Conservation (phyloP, 108 stramenopile genomes). For the Skeletonema grethae region DNA sequence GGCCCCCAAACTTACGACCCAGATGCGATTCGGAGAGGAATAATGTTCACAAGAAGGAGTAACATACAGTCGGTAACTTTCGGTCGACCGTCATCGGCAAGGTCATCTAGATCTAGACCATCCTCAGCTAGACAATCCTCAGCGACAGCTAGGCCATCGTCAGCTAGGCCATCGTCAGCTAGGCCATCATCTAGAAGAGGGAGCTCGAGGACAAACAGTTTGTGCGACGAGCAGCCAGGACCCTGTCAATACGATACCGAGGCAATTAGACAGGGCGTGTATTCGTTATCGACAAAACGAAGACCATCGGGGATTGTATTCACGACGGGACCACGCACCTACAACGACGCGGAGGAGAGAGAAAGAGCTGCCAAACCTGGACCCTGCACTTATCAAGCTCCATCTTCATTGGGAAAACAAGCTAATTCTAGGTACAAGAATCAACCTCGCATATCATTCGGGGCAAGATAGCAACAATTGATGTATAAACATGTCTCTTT, state of each 20-base stretch:
- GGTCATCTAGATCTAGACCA: too few relatives aligned
- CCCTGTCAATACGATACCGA: conserved; percentile 54
- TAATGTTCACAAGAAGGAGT: conserved; percentile 43
- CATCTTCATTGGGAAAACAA: conserved; percentile 41
- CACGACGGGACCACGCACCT: conserved; percentile 54
- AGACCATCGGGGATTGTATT: conserved; percentile 48
- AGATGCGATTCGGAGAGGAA: conserved; percentile 31
- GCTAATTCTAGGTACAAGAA: conserved; percentile 46
- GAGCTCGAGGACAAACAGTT: neutral
- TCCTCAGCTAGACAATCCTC: neutral
- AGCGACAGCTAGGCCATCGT: neutral
- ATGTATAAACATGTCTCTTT: neutral
- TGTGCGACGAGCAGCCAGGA: conserved; percentile 25
- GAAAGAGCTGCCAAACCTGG: conserved; percentile 46
- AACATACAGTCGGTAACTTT: conserved; percentile 39
- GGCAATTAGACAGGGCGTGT: conserved; percentile 26
- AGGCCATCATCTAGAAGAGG: conserved; percentile 9
- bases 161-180: neutral
- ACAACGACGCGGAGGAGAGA: conserved; percentile 53
- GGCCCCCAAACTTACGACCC: conserved; percentile 43
- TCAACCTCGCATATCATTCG: conserved; percentile 46
- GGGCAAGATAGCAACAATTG: conserved; percentile 32
- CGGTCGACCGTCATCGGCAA: conserved; percentile 34
- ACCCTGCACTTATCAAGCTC: conserved; percentile 33
- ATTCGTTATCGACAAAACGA: conserved; percentile 35